Conservation (phyloP, 306 rosid species). For the Quercus gilva region DNA sequence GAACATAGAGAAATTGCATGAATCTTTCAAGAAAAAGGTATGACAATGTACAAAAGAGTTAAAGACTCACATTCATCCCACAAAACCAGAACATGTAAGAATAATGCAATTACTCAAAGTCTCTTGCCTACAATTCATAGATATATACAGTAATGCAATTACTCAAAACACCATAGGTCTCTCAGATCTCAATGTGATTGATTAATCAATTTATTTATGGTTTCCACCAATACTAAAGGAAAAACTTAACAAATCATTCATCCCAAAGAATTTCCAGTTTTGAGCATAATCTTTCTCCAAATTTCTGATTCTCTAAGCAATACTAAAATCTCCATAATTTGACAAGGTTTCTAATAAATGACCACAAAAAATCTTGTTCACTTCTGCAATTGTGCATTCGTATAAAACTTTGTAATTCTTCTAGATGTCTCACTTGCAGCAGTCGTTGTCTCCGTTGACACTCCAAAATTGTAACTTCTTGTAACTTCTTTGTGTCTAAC, state of each 20-base stretch:
- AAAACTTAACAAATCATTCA: neutral
- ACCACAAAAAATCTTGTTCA: too few species aligned
- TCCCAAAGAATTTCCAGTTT: neutral
- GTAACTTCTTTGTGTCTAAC: too few species aligned
- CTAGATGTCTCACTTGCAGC: too few species aligned
- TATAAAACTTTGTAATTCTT: too few species aligned
- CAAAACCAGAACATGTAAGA: slow-evolving; percentile 88
- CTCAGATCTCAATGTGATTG: neutral
- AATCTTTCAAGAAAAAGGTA: neutral
- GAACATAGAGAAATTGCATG: neutral
- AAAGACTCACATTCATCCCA: slow-evolving; percentile 65
- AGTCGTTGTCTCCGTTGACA: too few species aligned
- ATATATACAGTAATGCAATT: neutral
- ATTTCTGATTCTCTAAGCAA: neutral
- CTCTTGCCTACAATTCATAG: slow-evolving; percentile 56
- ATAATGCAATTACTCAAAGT: slow-evolving; percentile 76
- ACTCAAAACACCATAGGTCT: neutral
- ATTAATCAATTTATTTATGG: neutral
- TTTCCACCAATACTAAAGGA: too few species aligned
- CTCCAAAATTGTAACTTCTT: too few species aligned
- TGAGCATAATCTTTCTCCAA: neutral
- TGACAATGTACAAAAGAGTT: slow-evolving; percentile 14
- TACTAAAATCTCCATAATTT: too few species aligned
- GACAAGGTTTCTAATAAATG: too few species aligned
- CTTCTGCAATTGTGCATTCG: too few species aligned